Percentiles rank a stretch among this genome's conserved stretches.
Conservation (phyloP, 257 asterid genomes). For the Solanum ahanhuiri region DNA sequence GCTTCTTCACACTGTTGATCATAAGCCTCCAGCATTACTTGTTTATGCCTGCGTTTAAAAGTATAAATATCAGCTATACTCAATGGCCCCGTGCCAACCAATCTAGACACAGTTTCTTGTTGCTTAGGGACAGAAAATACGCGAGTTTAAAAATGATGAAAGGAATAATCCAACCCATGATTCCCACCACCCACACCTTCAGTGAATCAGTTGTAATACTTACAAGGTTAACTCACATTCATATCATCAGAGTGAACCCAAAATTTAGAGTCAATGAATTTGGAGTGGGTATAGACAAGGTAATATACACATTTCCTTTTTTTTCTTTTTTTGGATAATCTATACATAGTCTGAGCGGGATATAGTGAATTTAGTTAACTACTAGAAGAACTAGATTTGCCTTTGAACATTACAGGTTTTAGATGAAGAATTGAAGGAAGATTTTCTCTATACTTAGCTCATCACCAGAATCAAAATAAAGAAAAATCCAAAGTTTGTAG, state of each 20-base stretch:
- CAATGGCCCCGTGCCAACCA: neutral
- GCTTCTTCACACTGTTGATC: conserved; percentile 97
- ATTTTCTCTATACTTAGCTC: neutral
- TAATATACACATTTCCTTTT: neutral
- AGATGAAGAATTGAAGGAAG: neutral
- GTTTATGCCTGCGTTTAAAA: conserved; percentile 70
- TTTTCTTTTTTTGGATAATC: neutral
- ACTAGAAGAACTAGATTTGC: neutral
- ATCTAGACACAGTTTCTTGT: neutral
- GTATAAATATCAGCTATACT: neutral
- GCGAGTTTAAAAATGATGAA: neutral
- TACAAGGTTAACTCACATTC: neutral
- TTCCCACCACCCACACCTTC: neutral
- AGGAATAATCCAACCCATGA: neutral
- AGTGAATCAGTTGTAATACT: neutral
- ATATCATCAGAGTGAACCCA: neutral
- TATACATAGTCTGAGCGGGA: neutral
- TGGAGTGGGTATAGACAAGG: neutral
- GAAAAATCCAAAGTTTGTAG: neutral
- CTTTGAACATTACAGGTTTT: neutral
- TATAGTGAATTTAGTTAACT: neutral
- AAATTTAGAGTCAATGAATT: neutral
- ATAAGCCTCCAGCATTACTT: conserved; percentile 86
- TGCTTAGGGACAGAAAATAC: neutral
- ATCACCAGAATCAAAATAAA: neutral